phyloP scores from a whole-genome alignment of 441 rosid genomes.

The Jatropha multifida region DNA sequence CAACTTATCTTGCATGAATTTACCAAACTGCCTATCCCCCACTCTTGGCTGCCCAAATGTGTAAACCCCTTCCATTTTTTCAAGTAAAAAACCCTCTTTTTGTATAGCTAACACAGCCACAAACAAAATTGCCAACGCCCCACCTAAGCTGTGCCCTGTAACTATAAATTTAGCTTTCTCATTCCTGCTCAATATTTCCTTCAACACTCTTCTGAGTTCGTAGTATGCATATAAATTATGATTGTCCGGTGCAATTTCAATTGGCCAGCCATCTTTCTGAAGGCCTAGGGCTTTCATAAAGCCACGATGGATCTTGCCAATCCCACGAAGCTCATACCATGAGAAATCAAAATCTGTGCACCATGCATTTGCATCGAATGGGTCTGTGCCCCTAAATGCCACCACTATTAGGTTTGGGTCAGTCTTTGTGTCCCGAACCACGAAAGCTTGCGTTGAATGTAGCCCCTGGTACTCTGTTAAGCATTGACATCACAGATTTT shows the following conservation, averaged over 20 bases:
- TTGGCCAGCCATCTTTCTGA: constrained; percentile 59
- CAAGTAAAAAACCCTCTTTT: constrained; percentile 47
- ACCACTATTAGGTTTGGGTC: constrained; percentile 51
- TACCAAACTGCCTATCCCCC: constrained; percentile 59
- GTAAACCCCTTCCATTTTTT: constrained; percentile 65
- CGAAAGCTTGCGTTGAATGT: constrained; percentile 55
- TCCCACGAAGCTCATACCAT: constrained; percentile 50
- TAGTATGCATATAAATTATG: constrained; percentile 53
- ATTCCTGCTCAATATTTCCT: constrained; percentile 38
- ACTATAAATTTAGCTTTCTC: constrained; percentile 46
- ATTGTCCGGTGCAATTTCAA: constrained; percentile 16
- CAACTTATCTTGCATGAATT: constrained; percentile 46
- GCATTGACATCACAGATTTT: background rate
- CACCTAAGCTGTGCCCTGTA: constrained; percentile 89
- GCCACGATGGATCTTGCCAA: constrained; percentile 62
- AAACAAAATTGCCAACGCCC: constrained; percentile 65
- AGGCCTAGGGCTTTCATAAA: constrained; percentile 82
- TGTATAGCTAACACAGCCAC: constrained; percentile 51
- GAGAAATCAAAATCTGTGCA: constrained; percentile 61
- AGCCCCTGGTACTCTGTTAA: constrained; percentile 39
- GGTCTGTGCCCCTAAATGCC: constrained; percentile 77
- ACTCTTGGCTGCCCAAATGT: constrained; percentile 93
- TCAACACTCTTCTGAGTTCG: constrained; percentile 40
- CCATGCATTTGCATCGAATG: constrained; percentile 61
- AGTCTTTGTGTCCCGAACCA: constrained; percentile 42